Base-by-base conservation (phyloP, 192 early-diverging fungal species). In the Geranomyces variabilis region DNA sequence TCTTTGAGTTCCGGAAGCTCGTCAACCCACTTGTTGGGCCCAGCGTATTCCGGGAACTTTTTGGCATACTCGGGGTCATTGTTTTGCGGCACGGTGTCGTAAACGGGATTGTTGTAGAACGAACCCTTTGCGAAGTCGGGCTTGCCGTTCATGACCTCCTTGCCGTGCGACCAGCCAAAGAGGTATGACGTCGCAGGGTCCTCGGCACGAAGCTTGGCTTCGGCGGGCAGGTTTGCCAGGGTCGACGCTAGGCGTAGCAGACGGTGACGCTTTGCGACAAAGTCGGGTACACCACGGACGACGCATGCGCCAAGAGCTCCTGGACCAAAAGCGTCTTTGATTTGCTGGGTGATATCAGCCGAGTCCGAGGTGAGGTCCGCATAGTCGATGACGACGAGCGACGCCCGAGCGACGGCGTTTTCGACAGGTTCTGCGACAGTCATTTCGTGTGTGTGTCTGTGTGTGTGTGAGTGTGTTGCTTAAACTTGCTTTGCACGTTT, bases 111-210 rank as follows among this genome's bases (percentile, higher is more conserved):
- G 49, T 79, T 83, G 76, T 91, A 91, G 70, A 80, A 90, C 22
- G 80, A 83, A 19, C 88, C 90, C 63, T 91, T 91, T 30, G 77
- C 80, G 19, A 77, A 75, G 69, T 89, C 90, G 47, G 83, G 84
- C 61, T 84, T 84, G 48, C 87, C 87, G 45, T 90, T 88, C 77
- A 90, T 83, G 29, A 83, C 74, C 67, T 90, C 90, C 51, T 87
- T 89, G 28, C 90, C 90, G 75, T 87, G 88, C 30, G 82, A 84
- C 90, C 90, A 91, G 13, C 90, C 90, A 74, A 88, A 87, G n/a
- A 67, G 75, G 61, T 86, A 91, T n/a, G 77, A 63, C 59, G 82
- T 84, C 26, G 53, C 76, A 0, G 79, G 70, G 73, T 91, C 79
- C 1, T 83, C 86, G 49, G 81, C 76, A 19, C 70, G 66, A 19